These are phyloP conservation scores for Leucogyrophana mollusca DNA, from an alignment of 768 basidiomycete species.

Conservation along the genomic window DNA sequence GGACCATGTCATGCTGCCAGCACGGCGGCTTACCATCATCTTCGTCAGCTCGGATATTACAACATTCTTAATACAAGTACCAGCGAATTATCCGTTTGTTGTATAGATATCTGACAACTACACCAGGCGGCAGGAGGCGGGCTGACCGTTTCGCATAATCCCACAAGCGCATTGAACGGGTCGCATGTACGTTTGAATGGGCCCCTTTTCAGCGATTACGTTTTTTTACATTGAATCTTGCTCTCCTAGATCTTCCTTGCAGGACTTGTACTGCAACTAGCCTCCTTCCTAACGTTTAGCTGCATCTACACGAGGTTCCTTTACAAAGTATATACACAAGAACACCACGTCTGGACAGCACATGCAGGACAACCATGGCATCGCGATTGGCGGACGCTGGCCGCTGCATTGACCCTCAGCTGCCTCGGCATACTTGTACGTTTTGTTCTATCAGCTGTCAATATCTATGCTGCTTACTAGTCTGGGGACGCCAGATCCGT, in stretches of 20 bases:
- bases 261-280: conserved; percentile 52
- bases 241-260: conserved; percentile 44
- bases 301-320: conserved; percentile 47
- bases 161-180: conserved; percentile 24
- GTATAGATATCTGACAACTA: background rate
- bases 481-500: conserved; percentile 46
- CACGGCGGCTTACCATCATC: conserved; percentile 47
- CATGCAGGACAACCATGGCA: conserved; percentile 44
- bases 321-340: conserved; percentile 42
- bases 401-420: conserved; percentile 48
- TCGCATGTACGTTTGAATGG: conserved; percentile 33
- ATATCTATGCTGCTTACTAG: background rate
- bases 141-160: conserved; percentile 40
- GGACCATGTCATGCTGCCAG: conserved; percentile 44
- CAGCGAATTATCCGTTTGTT: too few relatives aligned
- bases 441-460: conserved; percentile 1
- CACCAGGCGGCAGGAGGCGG: conserved; percentile 50
- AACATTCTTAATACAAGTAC: conserved; percentile 61
- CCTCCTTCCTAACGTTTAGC: conserved; percentile 48
- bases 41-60: conserved; percentile 59
- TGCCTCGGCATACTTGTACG: conserved; percentile 64
- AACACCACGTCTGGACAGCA: conserved; percentile 38
- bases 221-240: conserved; percentile 1
- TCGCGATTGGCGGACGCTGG: conserved; percentile 59
- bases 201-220: background rate